phyloP scores from a whole-genome alignment of 371 early-diverging fungal species.

The Rhizopus arrhizus region DNA sequence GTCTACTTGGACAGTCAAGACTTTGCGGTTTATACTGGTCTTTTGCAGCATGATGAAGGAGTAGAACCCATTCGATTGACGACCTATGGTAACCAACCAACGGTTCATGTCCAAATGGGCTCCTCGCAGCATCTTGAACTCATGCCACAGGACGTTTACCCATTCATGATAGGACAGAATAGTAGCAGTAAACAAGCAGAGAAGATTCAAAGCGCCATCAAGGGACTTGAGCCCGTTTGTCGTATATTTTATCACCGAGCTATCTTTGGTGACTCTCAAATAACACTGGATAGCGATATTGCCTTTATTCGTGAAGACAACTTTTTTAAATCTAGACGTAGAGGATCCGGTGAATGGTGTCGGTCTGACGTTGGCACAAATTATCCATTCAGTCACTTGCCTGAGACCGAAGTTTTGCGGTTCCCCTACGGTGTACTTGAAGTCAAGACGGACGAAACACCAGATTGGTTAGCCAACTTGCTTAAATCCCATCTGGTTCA shows the following conservation, averaged over 20 bases:
- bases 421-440: slow-evolving; percentile 99
- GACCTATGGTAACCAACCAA: slow-evolving; percentile 76
- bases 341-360: slow-evolving; percentile 87
- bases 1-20: slow-evolving; percentile 95
- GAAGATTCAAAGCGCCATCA: slow-evolving; percentile 79
- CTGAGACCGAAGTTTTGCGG: slow-evolving; percentile 76
- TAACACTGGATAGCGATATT: slow-evolving; percentile 97
- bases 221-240: slow-evolving; percentile 71
- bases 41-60: slow-evolving; percentile 92
- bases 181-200: slow-evolving; percentile 75
- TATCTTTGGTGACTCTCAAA: slow-evolving; percentile 95
- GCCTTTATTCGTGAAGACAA: slow-evolving; percentile 96
- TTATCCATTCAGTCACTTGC: slow-evolving; percentile 85
- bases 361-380: slow-evolving; percentile 87
- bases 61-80: slow-evolving; percentile 93
- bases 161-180: slow-evolving; percentile 73
- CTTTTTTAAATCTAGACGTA: slow-evolving; percentile 55
- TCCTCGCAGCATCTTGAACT: not conserved
- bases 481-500: slow-evolving; percentile 90
- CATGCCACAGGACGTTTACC: slow-evolving; percentile 76
- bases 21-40: slow-evolving; percentile 89
- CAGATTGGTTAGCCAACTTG: slow-evolving; percentile 92
- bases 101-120: not conserved
- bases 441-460: slow-evolving; percentile 69
- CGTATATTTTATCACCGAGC: slow-evolving; percentile 97